Base-by-base conservation (phyloP, 2,329 filamentous ascomycete genomes). In the Pseudogymnoascus destructans region DNA sequence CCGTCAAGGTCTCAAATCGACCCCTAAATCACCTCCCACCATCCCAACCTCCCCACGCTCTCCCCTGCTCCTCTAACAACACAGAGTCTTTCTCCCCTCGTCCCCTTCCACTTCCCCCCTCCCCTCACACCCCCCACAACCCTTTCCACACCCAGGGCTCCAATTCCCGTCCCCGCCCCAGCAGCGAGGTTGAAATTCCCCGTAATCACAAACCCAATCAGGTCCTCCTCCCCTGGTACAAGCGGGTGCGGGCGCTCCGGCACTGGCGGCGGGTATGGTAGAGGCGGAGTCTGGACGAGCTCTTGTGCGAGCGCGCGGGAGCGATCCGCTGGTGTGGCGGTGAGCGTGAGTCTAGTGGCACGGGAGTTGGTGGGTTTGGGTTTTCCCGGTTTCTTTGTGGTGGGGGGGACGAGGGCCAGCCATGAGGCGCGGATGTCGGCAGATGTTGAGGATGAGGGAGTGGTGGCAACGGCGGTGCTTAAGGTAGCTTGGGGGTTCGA, bases 131-230 rank as follows among this genome's bases (percentile, higher is more conserved):
- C 69, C 58, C 75, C 71, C 3, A 79, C 60, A 1, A 87, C 77
- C 69, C 77, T 85, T 4, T 75, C 74, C 0, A 85, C 73, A 11
- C 81, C 74, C 23, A 97, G 68, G 55, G 80, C 85, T 0, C 87
- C 93, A 60, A 97, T 77, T 0, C 84, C 92, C 13, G 82, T 83
- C 0, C 86, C 87, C 63, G 78, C 80, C 0, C 92, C 93, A 63
- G 86, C 81, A 1, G 81, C 80, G 1, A 97, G 78, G 66, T 86
- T 90, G 69, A 86, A 95, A 56, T 87, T 85, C 0, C 92, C 93
- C 1, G 86, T 86, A 1, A 90, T 96, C 21, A 96, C 84, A 69
- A 95, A 98, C 0, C 93, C 93, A 56, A 97, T 80, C 10, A 97
- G 75, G 68, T 96, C 87, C 19, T 79, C 76, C 61, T 83, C 82